Percentiles rank a stretch among this genome's conserved stretches.
Evolutionary conservation across 2,329 filamentous ascomycete species (phyloP).

Genomic region (Onygena corvina): DNA sequence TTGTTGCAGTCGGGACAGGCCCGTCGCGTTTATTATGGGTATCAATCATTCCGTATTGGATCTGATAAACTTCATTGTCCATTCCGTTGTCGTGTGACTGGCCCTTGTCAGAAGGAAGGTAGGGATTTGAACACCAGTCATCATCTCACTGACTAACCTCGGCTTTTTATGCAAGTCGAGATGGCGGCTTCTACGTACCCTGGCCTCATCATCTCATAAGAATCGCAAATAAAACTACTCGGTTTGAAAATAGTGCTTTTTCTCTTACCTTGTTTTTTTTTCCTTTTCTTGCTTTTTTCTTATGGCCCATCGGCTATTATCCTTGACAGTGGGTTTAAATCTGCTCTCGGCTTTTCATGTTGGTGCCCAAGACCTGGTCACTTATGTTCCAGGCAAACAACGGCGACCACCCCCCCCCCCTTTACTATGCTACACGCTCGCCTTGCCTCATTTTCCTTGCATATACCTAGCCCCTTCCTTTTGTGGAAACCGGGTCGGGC

Average conservation of each 20-base stretch:
- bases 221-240: neutral
- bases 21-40: neutral
- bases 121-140: neutral
- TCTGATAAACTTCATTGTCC: neutral
- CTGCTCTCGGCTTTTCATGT: neutral
- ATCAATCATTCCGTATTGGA: neutral
- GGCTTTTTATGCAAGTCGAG: neutral
- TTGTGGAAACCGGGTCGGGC: conserved; percentile 7
- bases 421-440: conserved; percentile 3
- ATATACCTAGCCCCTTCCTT: neutral
- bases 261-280: neutral
- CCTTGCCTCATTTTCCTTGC: conserved; percentile 1
- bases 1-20: neutral
- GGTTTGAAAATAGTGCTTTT: neutral
- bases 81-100: conserved; percentile 7
- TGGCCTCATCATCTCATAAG: no score
- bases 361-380: conserved; percentile 4
- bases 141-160: neutral
- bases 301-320: neutral
- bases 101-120: neutral
- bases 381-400: neutral
- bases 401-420: neutral
- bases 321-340: neutral
- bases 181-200: conserved; percentile 1
- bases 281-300: conserved; percentile 7